Evolutionary conservation across 805 yeast species (phyloP).

Genomic region (Ogataea neopini): DNA sequence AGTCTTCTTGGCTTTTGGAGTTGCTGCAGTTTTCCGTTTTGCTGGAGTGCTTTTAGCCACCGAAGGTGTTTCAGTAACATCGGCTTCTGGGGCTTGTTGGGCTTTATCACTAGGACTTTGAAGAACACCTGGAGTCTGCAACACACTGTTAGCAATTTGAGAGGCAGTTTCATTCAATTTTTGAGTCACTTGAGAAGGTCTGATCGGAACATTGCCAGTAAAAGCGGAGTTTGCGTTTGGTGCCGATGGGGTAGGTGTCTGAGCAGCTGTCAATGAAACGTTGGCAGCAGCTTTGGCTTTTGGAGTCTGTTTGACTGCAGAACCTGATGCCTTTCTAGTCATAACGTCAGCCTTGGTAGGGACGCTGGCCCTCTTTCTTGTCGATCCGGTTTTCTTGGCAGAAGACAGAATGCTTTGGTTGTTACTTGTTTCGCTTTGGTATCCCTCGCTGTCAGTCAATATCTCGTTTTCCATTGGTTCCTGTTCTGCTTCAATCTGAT

Average conservation of each 20-base stretch:
- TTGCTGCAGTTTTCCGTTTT: not conserved
- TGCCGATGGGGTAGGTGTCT: slow-evolving; percentile 18
- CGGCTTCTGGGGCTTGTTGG: not conserved
- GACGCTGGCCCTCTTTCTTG: slow-evolving; percentile 30
- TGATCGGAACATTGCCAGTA: slow-evolving; percentile 11
- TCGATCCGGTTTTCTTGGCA: slow-evolving; percentile 5
- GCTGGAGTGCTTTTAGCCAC: slow-evolving; percentile 3
- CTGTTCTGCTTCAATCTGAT: slow-evolving; percentile 22
- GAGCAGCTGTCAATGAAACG: slow-evolving; percentile 7
- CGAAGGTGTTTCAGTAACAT: not conserved
- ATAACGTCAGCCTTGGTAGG: slow-evolving; percentile 33
- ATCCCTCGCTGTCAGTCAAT: slow-evolving; percentile 22
- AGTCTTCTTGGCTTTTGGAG: slow-evolving; percentile 2
- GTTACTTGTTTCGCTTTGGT: slow-evolving; percentile 23
- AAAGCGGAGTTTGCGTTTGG: slow-evolving; percentile 8
- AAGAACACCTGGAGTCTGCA: slow-evolving; percentile 1
- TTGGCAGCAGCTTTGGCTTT: not conserved
- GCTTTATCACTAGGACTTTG: not conserved
- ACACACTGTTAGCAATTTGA: not conserved
- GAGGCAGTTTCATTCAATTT: slow-evolving; percentile 15
- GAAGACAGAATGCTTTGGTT: slow-evolving; percentile 4
- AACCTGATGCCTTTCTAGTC: slow-evolving; percentile 18
- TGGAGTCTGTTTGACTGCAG: slow-evolving; percentile 14
- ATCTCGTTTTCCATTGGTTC: slow-evolving; percentile 18
- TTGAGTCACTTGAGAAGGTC: slow-evolving; percentile 18